A percentile compares a stretch with the other conserved stretches of the same genome.
Evolutionary conservation across 352 stramenopile genomes (phyloP).

Genomic region (Pythium pectinolyticum): DNA sequence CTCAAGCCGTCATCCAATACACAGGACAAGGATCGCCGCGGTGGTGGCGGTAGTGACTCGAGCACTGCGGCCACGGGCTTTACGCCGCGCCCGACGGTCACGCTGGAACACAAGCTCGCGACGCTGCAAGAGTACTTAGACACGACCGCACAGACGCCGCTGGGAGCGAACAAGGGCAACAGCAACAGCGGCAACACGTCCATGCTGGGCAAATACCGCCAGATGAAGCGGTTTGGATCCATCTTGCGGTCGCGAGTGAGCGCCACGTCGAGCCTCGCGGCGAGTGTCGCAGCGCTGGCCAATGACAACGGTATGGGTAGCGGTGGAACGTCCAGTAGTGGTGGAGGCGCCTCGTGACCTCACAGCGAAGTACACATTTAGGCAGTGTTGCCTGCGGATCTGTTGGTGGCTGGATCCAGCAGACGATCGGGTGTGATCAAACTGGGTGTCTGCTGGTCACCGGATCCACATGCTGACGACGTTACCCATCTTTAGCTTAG

Average conservation of each 20-base stretch:
- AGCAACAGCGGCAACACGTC: slow-evolving; percentile 25
- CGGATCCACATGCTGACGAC: too few species aligned
- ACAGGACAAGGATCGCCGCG: slow-evolving; percentile 34
- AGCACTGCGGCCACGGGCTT: slow-evolving; percentile 41
- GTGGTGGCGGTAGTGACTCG: neutral
- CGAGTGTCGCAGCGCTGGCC: neutral
- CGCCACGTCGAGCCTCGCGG: neutral
- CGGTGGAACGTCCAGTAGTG: too few species aligned
- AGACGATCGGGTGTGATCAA: too few species aligned
- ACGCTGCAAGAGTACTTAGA: slow-evolving; percentile 68
- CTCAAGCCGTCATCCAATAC: slow-evolving; percentile 16
- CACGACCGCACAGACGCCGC: slow-evolving; percentile 15
- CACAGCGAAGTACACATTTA: too few species aligned
- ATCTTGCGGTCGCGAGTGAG: slow-evolving; percentile 42
- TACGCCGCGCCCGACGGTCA: slow-evolving; percentile 39
- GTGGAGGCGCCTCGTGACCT: too few species aligned
- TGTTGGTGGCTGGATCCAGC: too few species aligned
- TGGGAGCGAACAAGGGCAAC: slow-evolving; percentile 14
- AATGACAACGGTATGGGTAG: too few species aligned
- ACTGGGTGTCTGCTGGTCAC: too few species aligned
- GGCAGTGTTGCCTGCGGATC: too few species aligned
- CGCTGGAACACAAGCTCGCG: slow-evolving; percentile 61
- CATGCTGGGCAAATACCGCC: slow-evolving; percentile 56
- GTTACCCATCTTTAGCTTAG: too few species aligned
- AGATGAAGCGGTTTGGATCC: slow-evolving; percentile 65